phyloP scores from a whole-genome alignment of 495 filamentous ascomycete species.

The Annulohypoxylon bovei region DNA sequence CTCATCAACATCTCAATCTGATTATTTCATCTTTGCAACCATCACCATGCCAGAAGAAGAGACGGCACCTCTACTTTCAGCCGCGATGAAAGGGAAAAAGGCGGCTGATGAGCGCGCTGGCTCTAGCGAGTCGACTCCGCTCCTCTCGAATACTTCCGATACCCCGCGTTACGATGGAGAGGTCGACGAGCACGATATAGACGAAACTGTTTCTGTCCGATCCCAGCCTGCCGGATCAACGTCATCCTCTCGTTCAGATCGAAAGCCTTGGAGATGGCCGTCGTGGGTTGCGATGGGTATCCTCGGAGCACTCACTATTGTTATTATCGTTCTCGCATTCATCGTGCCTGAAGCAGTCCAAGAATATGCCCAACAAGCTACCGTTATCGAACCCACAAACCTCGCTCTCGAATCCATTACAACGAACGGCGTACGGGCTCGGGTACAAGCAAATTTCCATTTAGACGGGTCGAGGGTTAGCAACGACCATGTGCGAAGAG shows the following conservation, averaged over 20 bases:
- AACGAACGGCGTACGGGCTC: slow-evolving; percentile 74
- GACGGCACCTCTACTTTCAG: slow-evolving; percentile 54
- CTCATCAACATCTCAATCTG: slow-evolving; percentile 9
- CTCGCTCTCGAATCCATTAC: slow-evolving; percentile 88
- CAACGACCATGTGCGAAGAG: slow-evolving; percentile 71
- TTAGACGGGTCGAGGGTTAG: slow-evolving; percentile 80
- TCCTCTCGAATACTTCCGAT: slow-evolving; percentile 54
- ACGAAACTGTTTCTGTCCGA: slow-evolving; percentile 47
- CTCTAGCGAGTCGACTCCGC: slow-evolving; percentile 63
- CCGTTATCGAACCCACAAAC: slow-evolving; percentile 79
- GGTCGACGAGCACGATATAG: slow-evolving; percentile 45
- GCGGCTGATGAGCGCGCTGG: slow-evolving; percentile 42
- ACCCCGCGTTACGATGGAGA: slow-evolving; percentile 61
- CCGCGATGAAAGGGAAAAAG: slow-evolving; percentile 44
- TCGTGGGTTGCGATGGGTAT: slow-evolving; percentile 58
- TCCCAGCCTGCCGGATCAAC: slow-evolving; percentile 36
- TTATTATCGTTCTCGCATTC: slow-evolving; percentile 71
- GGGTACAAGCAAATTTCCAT: slow-evolving; percentile 80
- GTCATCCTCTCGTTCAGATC: slow-evolving; percentile 37
- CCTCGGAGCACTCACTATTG: slow-evolving; percentile 52
- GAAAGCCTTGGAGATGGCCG: slow-evolving; percentile 54
- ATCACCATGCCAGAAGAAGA: slow-evolving; percentile 58
- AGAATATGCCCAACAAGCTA: slow-evolving; percentile 84
- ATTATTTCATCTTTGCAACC: background rate
- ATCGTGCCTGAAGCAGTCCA: slow-evolving; percentile 81